Percentiles rank a stretch among this genome's conserved stretches.
Evolutionary conservation across 139 green algal species (phyloP).

Genomic region (Tetratostichococcus sp.): DNA sequence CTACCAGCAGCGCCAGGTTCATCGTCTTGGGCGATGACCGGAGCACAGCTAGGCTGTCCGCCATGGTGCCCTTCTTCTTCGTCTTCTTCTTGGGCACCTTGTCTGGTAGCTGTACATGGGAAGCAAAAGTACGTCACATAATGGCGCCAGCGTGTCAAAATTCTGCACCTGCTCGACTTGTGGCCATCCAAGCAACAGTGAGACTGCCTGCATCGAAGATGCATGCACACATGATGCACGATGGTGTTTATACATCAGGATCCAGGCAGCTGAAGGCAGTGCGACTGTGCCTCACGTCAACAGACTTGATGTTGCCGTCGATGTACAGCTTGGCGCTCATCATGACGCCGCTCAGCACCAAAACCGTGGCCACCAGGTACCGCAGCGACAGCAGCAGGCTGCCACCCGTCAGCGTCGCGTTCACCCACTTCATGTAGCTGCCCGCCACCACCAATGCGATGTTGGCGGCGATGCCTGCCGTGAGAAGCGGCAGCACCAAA

Average conservation of each 20-base stretch:
- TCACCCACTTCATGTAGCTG: slow-evolving; percentile 60
- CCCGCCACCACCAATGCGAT: slow-evolving; percentile 61
- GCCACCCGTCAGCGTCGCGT: slow-evolving; percentile 19
- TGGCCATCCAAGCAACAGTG: background rate
- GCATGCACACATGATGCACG: too few relatives aligned
- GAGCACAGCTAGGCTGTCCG: slow-evolving; percentile 56
- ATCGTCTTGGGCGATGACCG: slow-evolving; percentile 56
- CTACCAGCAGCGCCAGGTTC: slow-evolving; percentile 70
- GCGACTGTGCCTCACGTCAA: background rate
- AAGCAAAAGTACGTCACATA: background rate
- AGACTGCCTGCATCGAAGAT: too few relatives aligned
- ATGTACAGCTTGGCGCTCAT: slow-evolving; percentile 48
- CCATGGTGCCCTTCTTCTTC: slow-evolving; percentile 55
- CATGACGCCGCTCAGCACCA: slow-evolving; percentile 55
- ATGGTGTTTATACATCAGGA: background rate
- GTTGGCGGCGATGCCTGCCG: slow-evolving; percentile 79
- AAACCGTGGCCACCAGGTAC: slow-evolving; percentile 50
- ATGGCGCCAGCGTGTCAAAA: background rate
- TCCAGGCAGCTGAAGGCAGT: background rate
- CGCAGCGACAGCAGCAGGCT: slow-evolving; percentile 36
- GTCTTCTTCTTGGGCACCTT: slow-evolving; percentile 35
- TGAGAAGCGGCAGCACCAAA: too few relatives aligned
- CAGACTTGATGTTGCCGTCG: slow-evolving; percentile 18
- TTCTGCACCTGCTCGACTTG: too few relatives aligned
- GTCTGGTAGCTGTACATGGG: background rate